Base-by-base conservation (phyloP, 2,329 filamentous ascomycete species). In the Fusarium austroafricanum region DNA sequence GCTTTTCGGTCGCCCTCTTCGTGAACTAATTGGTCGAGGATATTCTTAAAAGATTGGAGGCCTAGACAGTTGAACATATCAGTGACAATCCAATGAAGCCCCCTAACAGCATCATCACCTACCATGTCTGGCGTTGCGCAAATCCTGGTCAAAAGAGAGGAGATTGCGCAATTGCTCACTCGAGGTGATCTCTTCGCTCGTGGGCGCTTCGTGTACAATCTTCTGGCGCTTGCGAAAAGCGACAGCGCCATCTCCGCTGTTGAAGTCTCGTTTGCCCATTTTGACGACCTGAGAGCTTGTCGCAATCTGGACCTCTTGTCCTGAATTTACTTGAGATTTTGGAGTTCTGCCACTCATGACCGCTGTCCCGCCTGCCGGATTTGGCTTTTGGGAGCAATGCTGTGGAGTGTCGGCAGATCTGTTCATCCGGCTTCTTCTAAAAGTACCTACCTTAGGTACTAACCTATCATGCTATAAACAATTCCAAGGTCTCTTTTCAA, bases 121-220 rank as follows among this genome's bases (percentile, higher is more conserved):
- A 87, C 86, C 90, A 79, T 91, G 91, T 76, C 90, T 87, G 73
- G 90, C 84, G 78, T 87, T 83, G 74, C 83, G 81, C 76, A 88
- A 79, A 77, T 93, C 89, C 78, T 93, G 91, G 69, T 91, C 85
- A 74, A 94, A 94, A 55, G 83, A 79, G 39, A 96, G 83, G 43
- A 93, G 83, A 62, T 89, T 84, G 73, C 86, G 86, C 61, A 96
- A 83, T 75, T 96, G 91, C 52, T 87, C 84, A 66, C 86, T 84
- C 37, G 88, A 88, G 47, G 83, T 80, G 45, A 92, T 83, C 37
- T 90, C 86, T 68, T 90, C 88, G 12, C 84, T 85, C 3, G 87
- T 85, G 15, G 87, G 85, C 2, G 83, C 77, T 59, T 88, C 84
- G 67, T 88, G 84, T 7, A 83, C 79, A n/a, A 85, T 79, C 75